Evolutionary conservation across 306 rosid genomes (phyloP).

Genomic region (Quercus alba): DNA sequence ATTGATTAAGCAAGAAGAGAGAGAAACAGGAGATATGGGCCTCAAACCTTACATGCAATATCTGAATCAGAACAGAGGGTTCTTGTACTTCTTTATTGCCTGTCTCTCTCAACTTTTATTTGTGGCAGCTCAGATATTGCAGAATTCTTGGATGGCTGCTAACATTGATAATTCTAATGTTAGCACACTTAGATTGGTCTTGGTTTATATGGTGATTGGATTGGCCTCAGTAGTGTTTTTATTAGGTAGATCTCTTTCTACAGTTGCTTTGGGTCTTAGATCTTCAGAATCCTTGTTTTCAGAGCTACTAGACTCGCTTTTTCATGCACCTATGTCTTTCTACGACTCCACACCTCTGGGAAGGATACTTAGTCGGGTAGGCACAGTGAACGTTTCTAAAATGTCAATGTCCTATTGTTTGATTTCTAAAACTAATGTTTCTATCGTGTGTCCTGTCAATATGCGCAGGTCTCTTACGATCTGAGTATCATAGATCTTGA

Average conservation of each 20-base stretch:
- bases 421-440: background rate
- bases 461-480: slow-evolving; percentile 46
- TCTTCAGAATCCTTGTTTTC: slow-evolving; percentile 39
- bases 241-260: slow-evolving; percentile 24
- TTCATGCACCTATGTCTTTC: slow-evolving; percentile 55
- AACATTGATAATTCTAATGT: slow-evolving; percentile 32
- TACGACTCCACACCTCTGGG: slow-evolving; percentile 67
- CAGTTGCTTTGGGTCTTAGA: slow-evolving; percentile 28
- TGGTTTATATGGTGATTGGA: slow-evolving; percentile 34
- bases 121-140: slow-evolving; percentile 33
- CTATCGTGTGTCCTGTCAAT: background rate
- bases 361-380: slow-evolving; percentile 59
- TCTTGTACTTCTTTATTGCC: slow-evolving; percentile 26
- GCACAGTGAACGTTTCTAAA: background rate
- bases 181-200: slow-evolving; percentile 18
- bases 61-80: slow-evolving; percentile 43
- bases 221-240: slow-evolving; percentile 13
- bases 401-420: background rate
- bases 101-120: slow-evolving; percentile 24
- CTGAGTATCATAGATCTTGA: slow-evolving; percentile 51
- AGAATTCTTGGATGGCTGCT: slow-evolving; percentile 53
- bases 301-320: slow-evolving; percentile 47
- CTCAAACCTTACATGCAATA: slow-evolving; percentile 53
- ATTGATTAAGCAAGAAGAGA: slow-evolving; percentile 51
- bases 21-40: slow-evolving; percentile 47